Evolutionary conservation across 148 eudicot genomes (phyloP).

Genomic region (Silene uniflora): DNA sequence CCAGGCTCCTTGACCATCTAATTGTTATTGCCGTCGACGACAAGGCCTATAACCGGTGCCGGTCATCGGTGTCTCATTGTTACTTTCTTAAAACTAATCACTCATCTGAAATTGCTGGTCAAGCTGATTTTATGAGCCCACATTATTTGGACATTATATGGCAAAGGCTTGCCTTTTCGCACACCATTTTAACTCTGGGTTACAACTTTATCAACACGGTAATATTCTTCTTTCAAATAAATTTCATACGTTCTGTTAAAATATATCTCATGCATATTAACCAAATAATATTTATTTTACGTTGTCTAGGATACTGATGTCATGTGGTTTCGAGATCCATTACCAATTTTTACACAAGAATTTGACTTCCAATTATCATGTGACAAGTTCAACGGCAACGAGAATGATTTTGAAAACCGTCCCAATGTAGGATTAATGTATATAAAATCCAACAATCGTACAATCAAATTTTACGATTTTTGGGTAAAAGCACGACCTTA

Average conservation of each 20-base stretch:
- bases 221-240: too few relatives aligned
- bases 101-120: slow-evolving; percentile 20
- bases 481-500: slow-evolving; percentile 27
- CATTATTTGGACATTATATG: slow-evolving; percentile 30
- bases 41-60: slow-evolving; percentile 27
- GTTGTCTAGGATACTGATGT: slow-evolving; percentile 35
- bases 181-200: slow-evolving; percentile 24
- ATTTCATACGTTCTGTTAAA: too few relatives aligned
- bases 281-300: not conserved
- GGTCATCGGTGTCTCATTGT: slow-evolving; percentile 17
- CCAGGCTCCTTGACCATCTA: slow-evolving; percentile 22
- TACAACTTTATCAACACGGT: slow-evolving; percentile 32
- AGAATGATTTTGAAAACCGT: slow-evolving; percentile 18
- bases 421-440: slow-evolving; percentile 30
- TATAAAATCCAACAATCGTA: slow-evolving; percentile 29
- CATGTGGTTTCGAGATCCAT: slow-evolving; percentile 42
- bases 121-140: slow-evolving; percentile 30
- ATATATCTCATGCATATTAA: too few relatives aligned
- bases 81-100: slow-evolving; percentile 18
- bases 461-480: slow-evolving; percentile 28
- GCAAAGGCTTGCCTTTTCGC: slow-evolving; percentile 27
- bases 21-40: slow-evolving; percentile 29
- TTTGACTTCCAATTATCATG: slow-evolving; percentile 32
- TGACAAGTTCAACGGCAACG: slow-evolving; percentile 24
- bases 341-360: slow-evolving; percentile 22